Percentiles rank a stretch among this genome's conserved stretches.
phyloP scores from a whole-genome alignment of 2,329 filamentous ascomycete species.

The Emergomyces pasteurianus region DNA sequence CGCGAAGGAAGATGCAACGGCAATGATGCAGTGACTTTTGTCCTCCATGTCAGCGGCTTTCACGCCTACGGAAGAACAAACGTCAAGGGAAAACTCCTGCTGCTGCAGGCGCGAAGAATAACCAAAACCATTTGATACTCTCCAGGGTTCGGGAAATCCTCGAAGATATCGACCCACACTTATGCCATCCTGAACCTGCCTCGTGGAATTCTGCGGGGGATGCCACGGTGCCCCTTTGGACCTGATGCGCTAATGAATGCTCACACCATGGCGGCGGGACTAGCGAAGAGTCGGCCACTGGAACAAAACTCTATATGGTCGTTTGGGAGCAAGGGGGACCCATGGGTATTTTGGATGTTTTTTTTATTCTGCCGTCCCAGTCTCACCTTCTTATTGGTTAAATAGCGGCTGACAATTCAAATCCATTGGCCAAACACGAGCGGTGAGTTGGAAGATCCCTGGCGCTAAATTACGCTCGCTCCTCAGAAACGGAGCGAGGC shows the following conservation, averaged over 20 bases:
- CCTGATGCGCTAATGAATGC: not conserved
- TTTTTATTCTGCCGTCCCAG: too few relatives aligned
- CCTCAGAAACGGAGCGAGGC: not conserved
- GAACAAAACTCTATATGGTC: not conserved
- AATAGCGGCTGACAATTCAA: not conserved
- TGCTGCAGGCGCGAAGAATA: not conserved
- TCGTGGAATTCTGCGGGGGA: not conserved
- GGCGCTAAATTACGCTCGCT: not conserved
- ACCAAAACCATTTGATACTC: not conserved
- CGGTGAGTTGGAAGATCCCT: not conserved
- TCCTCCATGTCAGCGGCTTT: not conserved
- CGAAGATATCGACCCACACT: not conserved
- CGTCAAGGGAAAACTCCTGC: not conserved
- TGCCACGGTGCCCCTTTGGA: not conserved
- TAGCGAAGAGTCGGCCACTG: not conserved
- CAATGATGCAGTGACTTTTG: not conserved
- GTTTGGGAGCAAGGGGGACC: not conserved
- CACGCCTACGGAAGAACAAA: not conserved
- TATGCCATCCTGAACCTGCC: not conserved
- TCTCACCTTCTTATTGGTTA: not conserved
- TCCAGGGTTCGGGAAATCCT: not conserved
- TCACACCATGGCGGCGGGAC: not conserved
- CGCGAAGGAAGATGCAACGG: not conserved
- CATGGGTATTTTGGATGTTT: too few relatives aligned
- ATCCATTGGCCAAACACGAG: not conserved